Conservation (phyloP, 2,329 filamentous ascomycete species). For the Neonectria faginata region DNA sequence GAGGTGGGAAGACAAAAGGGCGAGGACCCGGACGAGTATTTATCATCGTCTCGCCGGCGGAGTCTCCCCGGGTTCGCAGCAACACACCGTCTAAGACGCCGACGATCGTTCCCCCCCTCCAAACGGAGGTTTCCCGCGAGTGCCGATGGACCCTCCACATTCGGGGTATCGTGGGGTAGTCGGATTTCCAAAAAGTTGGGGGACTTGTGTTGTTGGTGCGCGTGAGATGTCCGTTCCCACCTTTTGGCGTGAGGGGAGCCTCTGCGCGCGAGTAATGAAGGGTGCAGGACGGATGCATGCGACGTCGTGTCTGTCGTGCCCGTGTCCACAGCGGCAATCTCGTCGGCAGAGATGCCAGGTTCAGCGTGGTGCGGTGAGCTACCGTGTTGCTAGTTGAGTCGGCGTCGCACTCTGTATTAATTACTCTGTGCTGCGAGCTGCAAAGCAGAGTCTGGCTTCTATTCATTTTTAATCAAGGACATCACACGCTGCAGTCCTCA, state of each 20-base stretch:
- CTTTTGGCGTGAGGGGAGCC: neutral
- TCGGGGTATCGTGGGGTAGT: conserved; percentile 18
- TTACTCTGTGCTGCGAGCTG: too few relatives aligned
- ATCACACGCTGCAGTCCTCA: too few relatives aligned
- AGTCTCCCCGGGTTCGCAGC: neutral
- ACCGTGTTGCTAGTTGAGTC: too few relatives aligned
- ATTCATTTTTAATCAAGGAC: neutral
- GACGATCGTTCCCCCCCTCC: neutral
- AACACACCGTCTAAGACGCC: neutral
- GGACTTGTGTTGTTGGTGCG: neutral
- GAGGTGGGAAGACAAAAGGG: conserved; percentile 3
- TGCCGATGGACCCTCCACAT: neutral
- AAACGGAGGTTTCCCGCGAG: conserved; percentile 11
- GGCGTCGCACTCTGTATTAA: too few relatives aligned
- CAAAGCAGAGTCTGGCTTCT: neutral
- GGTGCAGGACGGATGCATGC: neutral
- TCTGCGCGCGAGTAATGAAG: conserved; percentile 8
- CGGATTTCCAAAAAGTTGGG: neutral
- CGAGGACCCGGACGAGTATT: neutral
- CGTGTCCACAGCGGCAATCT: neutral
- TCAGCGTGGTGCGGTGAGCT: neutral
- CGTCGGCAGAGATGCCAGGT: conserved; percentile 3
- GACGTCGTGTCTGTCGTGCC: neutral
- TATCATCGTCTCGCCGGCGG: neutral
- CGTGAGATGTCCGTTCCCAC: neutral